phyloP scores from a whole-genome alignment of 2,329 filamentous ascomycete genomes.

The Cordyceps cateniannulata region DNA sequence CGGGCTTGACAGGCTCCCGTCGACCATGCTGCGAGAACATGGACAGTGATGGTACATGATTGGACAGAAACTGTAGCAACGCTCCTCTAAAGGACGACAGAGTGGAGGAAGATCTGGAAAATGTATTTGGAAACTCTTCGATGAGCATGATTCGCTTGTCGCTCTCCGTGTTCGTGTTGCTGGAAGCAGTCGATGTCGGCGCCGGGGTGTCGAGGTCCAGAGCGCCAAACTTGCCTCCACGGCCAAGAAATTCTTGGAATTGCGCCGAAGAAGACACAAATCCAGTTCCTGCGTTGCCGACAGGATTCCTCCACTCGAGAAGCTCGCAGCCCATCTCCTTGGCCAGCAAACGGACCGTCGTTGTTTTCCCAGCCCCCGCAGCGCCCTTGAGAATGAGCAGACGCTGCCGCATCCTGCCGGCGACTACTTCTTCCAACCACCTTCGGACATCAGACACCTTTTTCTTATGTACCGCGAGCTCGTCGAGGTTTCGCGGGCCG shows the following conservation, averaged over 20 bases:
- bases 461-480: slow-evolving; percentile 89
- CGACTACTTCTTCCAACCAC: slow-evolving; percentile 74
- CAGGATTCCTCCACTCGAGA: slow-evolving; percentile 86
- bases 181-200: slow-evolving; percentile 21
- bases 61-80: slow-evolving; percentile 67
- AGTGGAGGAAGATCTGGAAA: slow-evolving; percentile 57
- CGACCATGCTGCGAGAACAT: slow-evolving; percentile 36
- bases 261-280: slow-evolving; percentile 67
- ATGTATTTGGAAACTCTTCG: slow-evolving; percentile 77
- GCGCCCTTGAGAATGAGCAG: slow-evolving; percentile 82
- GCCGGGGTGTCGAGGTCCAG: slow-evolving; percentile 43
- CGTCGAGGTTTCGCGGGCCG: slow-evolving; percentile 65
- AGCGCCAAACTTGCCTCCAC: slow-evolving; percentile 73
- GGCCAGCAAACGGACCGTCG: slow-evolving; percentile 72
- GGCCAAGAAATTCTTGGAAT: slow-evolving; percentile 86
- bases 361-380: slow-evolving; percentile 89
- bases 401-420: slow-evolving; percentile 59
- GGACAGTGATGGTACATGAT: slow-evolving; percentile 53
- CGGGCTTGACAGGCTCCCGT: slow-evolving; percentile 53
- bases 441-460: slow-evolving; percentile 80
- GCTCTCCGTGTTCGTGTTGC: slow-evolving; percentile 16
- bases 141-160: slow-evolving; percentile 59
- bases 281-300: slow-evolving; percentile 50
- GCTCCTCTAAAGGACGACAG: slow-evolving; percentile 68
- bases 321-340: slow-evolving; percentile 70